These are phyloP conservation scores for Claviceps paspali DNA, from an alignment of 2,329 filamentous ascomycete genomes.

Conservation along the genomic window DNA sequence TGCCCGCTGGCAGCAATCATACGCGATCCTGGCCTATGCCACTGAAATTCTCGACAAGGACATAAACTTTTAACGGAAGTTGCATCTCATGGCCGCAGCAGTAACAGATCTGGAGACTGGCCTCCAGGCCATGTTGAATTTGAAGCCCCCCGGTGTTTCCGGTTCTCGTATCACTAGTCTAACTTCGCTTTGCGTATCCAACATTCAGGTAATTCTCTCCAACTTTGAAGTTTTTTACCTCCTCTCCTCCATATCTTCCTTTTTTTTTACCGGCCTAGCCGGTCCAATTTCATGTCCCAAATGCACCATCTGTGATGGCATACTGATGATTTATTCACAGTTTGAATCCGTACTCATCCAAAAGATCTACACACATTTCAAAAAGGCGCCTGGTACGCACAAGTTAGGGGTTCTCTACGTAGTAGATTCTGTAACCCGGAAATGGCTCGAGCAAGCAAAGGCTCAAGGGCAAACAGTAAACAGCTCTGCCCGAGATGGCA, in stretches of 20 bases:
- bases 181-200: conserved; percentile 74
- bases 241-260: neutral
- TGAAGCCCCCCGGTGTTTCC: conserved; percentile 89
- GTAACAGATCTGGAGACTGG: conserved; percentile 83
- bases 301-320: conserved; percentile 2
- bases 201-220: conserved; percentile 58
- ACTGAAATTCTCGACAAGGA: conserved; percentile 1
- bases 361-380: conserved; percentile 94
- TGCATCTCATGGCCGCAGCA: conserved; percentile 52
- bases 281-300: neutral
- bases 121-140: conserved; percentile 76
- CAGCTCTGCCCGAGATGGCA: conserved; percentile 72
- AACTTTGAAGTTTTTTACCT: neutral
- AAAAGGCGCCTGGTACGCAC: conserved; percentile 84
- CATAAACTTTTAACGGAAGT: conserved; percentile 3
- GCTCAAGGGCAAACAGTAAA: conserved; percentile 68
- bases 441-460: conserved; percentile 95
- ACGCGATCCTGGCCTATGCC: neutral
- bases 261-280: neutral
- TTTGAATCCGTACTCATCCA: conserved; percentile 90
- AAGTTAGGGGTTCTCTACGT: conserved; percentile 99
- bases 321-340: conserved; percentile 30
- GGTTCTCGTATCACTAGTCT: conserved; percentile 81
- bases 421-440: conserved; percentile 98
- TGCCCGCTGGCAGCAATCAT: neutral